Evolutionary conservation across 192 early-diverging fungal species (phyloP), one percentile per base, ranked within the genome.

Genomic region (Anaeromyces robustus): DNA sequence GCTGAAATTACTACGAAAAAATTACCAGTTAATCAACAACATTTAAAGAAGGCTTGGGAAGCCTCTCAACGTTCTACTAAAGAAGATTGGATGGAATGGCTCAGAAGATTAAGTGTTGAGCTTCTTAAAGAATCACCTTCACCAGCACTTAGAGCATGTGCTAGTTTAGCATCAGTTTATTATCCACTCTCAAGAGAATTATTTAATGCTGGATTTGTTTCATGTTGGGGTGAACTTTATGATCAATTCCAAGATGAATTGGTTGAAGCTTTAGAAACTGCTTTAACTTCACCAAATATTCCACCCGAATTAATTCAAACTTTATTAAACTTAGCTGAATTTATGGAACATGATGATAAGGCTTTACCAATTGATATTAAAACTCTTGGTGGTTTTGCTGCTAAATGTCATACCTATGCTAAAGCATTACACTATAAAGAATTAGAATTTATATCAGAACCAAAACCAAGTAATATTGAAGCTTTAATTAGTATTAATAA

Each of bases 401-500:
- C 92, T 79, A 94, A 94, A 80, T 98, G 96, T 81, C 95, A 98
- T 83, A 96, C 97, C 1, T 94, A 94, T 84, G 96, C 97, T 34
- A 98, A 98, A 86, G 97, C 97, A n/a, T 87, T 99, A 77, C 97
- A 98, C 83, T 99, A 98, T 87, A 96, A 95, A 81, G 97, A 99
- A 85, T 88, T 95, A 11, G 95, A 97, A 87, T 99, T 97, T 85
- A 87, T 93, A 29, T 86, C 92, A 12, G 93, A 95, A 34, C 92
- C 94, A 30, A 88, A 93, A 11, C 90, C 94, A 30, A 92, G 93
- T 29, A 95, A 94, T 1, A 95, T 98, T 30, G 95, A 96, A 82
- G 90, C 92, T 81, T 87, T 99, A 9, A 97, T 99, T 80, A 92
- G 90, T 77, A 96, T 97, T 81, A 98, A 98, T 86, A 95, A 96